Evolutionary conservation across 345 rosid genomes (phyloP), one percentile per base, ranked within the genome.

Genomic region (Populus tremula): DNA sequence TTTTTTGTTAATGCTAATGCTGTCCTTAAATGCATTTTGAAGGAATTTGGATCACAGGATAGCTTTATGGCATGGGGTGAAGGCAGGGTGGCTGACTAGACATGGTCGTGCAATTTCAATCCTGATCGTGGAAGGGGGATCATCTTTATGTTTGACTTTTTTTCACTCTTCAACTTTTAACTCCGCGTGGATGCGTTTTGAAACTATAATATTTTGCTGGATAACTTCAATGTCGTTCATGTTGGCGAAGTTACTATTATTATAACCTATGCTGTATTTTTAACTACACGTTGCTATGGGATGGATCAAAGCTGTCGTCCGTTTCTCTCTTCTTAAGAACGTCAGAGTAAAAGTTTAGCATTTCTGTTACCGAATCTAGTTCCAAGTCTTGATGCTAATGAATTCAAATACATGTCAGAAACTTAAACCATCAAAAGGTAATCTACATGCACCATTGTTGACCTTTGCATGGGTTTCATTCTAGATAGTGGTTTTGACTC

Each of bases 1-100:
- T 77, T 64, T 33, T 67, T 2, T 14, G 23, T 45, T 49, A 45
- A 18, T 72, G 49, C 20, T 45, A 18, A 56, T 72, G 39, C 45
- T 35, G 29, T 43, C 7, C 50, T 76, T 31, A 14, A 35, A 14
- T 68, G 21, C 59, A 35, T 82, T 59, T 54, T 82, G 66, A 76
- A 93, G 99, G 99, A 93, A 36, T 96, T 96, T 82, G 93, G 90
- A 82, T 96, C 99, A 9, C 96, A 96, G 83, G 99, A 96, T 8
- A 96, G 99, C 90, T 92, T 83, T 80, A 64, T 82, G 31, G 86
- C 97, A 43, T 96, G 94, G 92, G 97, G 98, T 13, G 89, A 88
- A 54, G 82, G 90, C 77, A 86, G 88, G 87, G 78, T 76, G n/a
- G 62, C 21, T 11, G 90, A 87, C 79, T 85, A 81, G 72, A 61